Conservation (phyloP, 2,329 filamentous ascomycete genomes). For the Aspergillus neoniger region DNA sequence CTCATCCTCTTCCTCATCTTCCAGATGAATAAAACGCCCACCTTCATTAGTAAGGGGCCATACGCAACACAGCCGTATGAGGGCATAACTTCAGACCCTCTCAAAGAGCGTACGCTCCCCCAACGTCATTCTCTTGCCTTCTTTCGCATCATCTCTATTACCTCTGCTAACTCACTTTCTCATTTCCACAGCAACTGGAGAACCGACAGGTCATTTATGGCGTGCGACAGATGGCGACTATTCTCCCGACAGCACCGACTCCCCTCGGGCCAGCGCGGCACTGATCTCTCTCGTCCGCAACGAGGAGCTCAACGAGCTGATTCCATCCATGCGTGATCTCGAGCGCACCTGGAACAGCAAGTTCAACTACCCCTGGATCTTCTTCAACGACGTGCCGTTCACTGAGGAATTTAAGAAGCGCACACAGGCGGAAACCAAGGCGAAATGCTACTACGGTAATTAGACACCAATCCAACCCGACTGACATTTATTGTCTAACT, state of each 20-base stretch:
- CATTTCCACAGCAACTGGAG: conserved; percentile 66
- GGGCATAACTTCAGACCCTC: conserved; percentile 76
- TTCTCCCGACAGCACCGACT: conserved; percentile 70
- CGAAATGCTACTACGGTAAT: conserved; percentile 79
- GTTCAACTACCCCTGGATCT: conserved; percentile 99
- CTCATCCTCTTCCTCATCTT: conserved; percentile 79
- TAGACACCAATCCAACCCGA: not conserved
- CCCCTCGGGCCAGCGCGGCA: conserved; percentile 88
- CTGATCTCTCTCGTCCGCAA: conserved; percentile 91
- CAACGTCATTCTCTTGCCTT: not conserved
- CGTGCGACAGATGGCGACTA: conserved; percentile 76
- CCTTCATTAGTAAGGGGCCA: conserved; percentile 39
- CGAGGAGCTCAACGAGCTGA: conserved; percentile 78
- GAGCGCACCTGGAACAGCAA: conserved; percentile 97
- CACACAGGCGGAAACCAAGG: conserved; percentile 81
- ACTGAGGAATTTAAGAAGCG: conserved; percentile 86
- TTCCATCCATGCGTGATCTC: conserved; percentile 85
- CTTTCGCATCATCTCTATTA: not conserved
- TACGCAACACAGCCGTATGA: conserved; percentile 44
- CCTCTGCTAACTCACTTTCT: conserved; percentile 17
- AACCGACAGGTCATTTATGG: conserved; percentile 75
- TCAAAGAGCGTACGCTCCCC: conserved; percentile 72
- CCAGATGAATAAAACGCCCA: conserved; percentile 63
- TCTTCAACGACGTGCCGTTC: conserved; percentile 96
- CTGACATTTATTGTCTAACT: not conserved